Evolutionary conservation across 2,329 filamentous ascomycete genomes (phyloP), one percentile per base, ranked within the genome.

Genomic region (Blastomyces emzantsi): DNA sequence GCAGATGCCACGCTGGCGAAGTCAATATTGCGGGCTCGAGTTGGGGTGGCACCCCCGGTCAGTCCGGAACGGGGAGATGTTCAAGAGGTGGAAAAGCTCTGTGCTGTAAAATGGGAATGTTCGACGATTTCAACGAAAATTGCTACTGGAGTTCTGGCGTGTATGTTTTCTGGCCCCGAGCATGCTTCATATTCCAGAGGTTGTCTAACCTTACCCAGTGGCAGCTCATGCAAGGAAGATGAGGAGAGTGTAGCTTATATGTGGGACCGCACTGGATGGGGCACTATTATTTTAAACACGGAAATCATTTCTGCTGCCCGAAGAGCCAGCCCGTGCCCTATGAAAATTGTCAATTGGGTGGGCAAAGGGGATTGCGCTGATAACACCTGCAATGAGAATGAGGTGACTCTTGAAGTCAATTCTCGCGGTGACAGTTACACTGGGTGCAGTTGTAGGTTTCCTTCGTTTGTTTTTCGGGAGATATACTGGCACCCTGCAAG

Each of bases 1-100:
- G 66, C 9, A 63, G 64, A 19, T 67, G 66, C 19, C 66, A 67
- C 47, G 58, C 61, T 28, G 66, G 66, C 17, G 66, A 67, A 43
- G 66, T 66, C 8, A 17, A 41, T 17, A 60, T 60, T 60, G 33
- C 33, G 9, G 19, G 33, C 13, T 60, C 57, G n/a, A 58, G 55
- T 33, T 58, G 55, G 55, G 55, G 55, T 13, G 55, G 55, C 33
- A 58, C 57, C 19, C 57, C 57, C 30, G 57, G 57, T 36, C 15
- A 60, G 28, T 60, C 36, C 8, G 57, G 57, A 22, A 60, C 57
- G 1, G 36, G 36, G 3, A 60, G 25, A 17, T 60, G 57, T 39
- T 25, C n/a, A 25, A 7, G 57, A 25, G 57, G 57, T 2, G 57
- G 33, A 17, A 60, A 60, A n/a, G 57, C 57, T 6, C 36, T 60